Evolutionary conservation across 352 stramenopile genomes (phyloP).

Genomic region (Albugo candida): DNA sequence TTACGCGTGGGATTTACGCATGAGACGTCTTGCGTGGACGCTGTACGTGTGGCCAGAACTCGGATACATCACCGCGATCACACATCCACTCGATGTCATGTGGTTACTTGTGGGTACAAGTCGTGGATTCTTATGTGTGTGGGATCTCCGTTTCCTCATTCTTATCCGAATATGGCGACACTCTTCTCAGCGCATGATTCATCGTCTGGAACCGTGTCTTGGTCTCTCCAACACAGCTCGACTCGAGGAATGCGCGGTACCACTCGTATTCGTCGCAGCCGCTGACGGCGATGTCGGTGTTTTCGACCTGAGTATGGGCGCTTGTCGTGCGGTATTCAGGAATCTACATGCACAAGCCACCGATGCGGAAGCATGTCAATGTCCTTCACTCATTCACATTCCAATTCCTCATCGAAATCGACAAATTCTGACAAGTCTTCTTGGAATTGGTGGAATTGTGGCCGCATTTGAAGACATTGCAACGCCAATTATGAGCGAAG

Average conservation of each 20-base stretch:
- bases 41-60: conserved; percentile 86
- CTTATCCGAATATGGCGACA: conserved; percentile 94
- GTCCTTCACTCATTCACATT: conserved; percentile 50
- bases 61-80: conserved; percentile 90
- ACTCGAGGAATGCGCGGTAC: conserved; percentile 55
- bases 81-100: conserved; percentile 86
- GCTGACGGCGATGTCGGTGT: conserved; percentile 84
- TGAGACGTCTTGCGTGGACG: conserved; percentile 80
- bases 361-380: conserved; percentile 54
- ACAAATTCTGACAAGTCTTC: conserved; percentile 48
- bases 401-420: conserved; percentile 52
- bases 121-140: conserved; percentile 89
- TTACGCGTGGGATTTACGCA: conserved; percentile 85
- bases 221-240: conserved; percentile 58
- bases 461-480: conserved; percentile 72
- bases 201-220: conserved; percentile 70
- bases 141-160: conserved; percentile 91
- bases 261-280: conserved; percentile 86
- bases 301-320: conserved; percentile 76
- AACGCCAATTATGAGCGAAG: conserved; percentile 41
- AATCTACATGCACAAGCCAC: conserved; percentile 60
- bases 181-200: conserved; percentile 79
- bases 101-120: conserved; percentile 90
- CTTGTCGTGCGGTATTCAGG: conserved; percentile 84
- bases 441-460: conserved; percentile 63